phyloP scores from a whole-genome alignment of 495 filamentous ascomycete genomes.

The Penicillium tannophilum region DNA sequence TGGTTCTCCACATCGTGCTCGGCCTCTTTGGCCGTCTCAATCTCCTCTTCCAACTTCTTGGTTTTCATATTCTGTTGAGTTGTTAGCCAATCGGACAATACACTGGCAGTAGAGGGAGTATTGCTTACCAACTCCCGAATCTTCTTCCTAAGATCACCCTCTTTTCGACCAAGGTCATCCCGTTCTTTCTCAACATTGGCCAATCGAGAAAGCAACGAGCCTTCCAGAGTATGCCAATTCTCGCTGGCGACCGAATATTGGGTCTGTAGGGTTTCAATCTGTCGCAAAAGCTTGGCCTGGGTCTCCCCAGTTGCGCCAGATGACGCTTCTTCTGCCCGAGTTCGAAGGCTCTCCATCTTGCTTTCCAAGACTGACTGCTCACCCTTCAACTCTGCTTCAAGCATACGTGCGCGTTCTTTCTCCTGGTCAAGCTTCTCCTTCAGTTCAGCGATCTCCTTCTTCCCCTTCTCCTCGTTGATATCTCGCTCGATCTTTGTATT shows the following conservation, averaged over 20 bases:
- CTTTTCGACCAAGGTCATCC: conserved; percentile 80
- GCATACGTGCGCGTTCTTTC: conserved; percentile 65
- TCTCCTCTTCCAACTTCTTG: conserved; percentile 78
- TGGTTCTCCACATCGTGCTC: conserved; percentile 62
- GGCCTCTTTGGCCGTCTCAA: conserved; percentile 69
- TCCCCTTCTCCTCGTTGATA: conserved; percentile 67
- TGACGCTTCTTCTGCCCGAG: conserved; percentile 85
- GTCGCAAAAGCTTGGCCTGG: conserved; percentile 86
- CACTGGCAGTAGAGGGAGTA: not conserved
- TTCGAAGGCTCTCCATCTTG: conserved; percentile 85
- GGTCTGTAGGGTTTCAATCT: conserved; percentile 93
- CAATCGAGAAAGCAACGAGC: conserved; percentile 73
- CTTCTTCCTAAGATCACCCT: conserved; percentile 82
- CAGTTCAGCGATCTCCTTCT: conserved; percentile 67
- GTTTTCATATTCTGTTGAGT: conserved; percentile 65
- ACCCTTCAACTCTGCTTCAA: conserved; percentile 77
- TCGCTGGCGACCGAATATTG: conserved; percentile 93
- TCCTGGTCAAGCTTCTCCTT: conserved; percentile 74
- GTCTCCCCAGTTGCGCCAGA: conserved; percentile 79
- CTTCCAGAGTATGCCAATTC: conserved; percentile 96
- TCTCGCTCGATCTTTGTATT: conserved; percentile 76
- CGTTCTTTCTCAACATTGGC: conserved; percentile 82
- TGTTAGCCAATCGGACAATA: conserved; percentile 14
- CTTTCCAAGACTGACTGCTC: conserved; percentile 83
- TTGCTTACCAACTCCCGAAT: conserved; percentile 76